Base-by-base conservation (phyloP, 1,284 basidiomycete genomes). In the Irpex sp. region DNA sequence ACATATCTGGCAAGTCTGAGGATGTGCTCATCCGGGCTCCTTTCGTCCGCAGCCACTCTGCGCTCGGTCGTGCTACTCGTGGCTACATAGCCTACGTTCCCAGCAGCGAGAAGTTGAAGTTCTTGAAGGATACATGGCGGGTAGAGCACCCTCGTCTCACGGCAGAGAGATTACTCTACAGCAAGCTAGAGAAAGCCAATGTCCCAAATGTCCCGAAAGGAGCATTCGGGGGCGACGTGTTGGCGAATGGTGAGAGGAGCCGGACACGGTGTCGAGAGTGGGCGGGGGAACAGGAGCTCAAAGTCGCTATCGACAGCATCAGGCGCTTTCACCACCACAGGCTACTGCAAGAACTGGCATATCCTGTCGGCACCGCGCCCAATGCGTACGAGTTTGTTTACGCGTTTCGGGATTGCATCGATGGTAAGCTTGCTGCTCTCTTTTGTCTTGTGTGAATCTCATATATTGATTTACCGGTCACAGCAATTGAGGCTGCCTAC, bases 151-250 rank as follows among this genome's bases (percentile, higher is more conserved):
- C 26, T 5, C 11, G 7, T 52, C 6, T 60, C 8, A 21, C 8
- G 48, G 36, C 13, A 6, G 59, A 60, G 31, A 56, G 19, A 4
- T 6, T 2, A 31, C 40, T 44, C 5, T 56, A 40, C 52, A 34
- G 15, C 44, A 38, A 19, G 4, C 52, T 61, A 13, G n/a, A 47
- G n/a, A 5, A 9, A 4, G 19, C 31, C 15, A 9, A 38, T n/a
- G 60, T 61, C n/a, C 52, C 60, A 4, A 13, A 56, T 47, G 17
- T 56, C 17, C 60, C 60, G 4, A 48, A 34, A 5, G 37, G 44
- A 2, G 15, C 56, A 13, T 56, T 26, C 37, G 60, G 60, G 9
- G 52, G 60, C 5, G 60, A 61, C 19, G 60, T 61, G n/a, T n/a
- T 2, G 17, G 49, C n/a, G 7, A 51, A 21, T 51, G 49, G 19